Evolutionary conservation across 169 alveolate genomes (phyloP), one percentile per base, ranked within the genome.

Genomic region (Cryptosporidium sp.): DNA sequence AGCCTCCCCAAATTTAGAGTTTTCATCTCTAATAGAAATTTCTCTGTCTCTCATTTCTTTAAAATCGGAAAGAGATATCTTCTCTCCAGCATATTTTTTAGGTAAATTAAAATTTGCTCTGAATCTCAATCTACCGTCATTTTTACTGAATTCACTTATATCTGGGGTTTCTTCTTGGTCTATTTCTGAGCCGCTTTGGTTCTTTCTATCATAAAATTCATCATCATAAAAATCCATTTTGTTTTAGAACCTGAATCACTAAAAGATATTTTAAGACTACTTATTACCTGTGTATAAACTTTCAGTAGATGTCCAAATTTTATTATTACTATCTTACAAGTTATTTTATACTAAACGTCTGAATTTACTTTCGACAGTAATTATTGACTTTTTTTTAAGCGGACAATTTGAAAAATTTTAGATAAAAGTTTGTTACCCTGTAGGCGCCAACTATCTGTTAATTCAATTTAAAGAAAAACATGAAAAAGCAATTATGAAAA

Each of bases 221-320:
- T 73, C 86, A 51, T 73, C 86, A 33, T 56, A 73, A 60, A 12
- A 73, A 37, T 73, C 86, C 86, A 73, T 73, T 56, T 26, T 37
- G 56, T 16, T 48, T 45, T 12, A 3, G 7, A 48, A 48, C 21
- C 56, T 48, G 21, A 48, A 14, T 48, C 23, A 48, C 21, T 5
- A 14, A 2, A 12, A 48, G 21, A 48, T 14, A 16, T 48, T 48
- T 0, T 48, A 12, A 48, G 7, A 56, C 35, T 23, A 1, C 35
- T 56, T 56, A 21, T 14, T 56, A 56, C 35, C 67, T 56, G 67
- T 10, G 6, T n/a, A n/a, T 56, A 26, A 56, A 26, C 18, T 3
- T 21, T 26, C 12, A 1, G 35, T 23, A 21, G 8, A 14, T 56
- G 2, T 56, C 29, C 67, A 56, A n/a, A n/a, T 6, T 56, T 23